Evolutionary conservation across 2,329 filamentous ascomycete species (phyloP), one percentile per base, ranked within the genome.

Genomic region (Alternaria dauci): DNA sequence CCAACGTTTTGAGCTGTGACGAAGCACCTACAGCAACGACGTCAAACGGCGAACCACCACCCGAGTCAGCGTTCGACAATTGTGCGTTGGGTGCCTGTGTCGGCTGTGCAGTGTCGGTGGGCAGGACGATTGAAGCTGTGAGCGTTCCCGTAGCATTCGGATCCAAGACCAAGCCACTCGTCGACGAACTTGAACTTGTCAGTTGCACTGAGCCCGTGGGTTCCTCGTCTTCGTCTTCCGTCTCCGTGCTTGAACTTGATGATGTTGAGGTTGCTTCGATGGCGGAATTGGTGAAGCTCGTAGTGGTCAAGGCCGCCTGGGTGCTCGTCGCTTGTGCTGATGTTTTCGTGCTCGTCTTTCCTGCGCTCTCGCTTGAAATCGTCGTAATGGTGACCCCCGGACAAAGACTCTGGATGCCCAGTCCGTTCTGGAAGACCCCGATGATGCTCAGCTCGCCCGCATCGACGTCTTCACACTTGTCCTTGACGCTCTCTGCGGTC

Each of bases 1-100:
- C 56, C 5, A 60, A 18, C 8, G 50, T 34, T 5, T 46, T 60
- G 8, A 62, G 14, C 9, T 60, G 72, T 32, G 63, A 56, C 26
- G 72, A 68, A 2, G 68, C 59, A 32, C 70, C 67, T 0, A 63
- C 63, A 1, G 73, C 70, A 8, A 67, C 62, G 12, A 78, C 70
- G 61, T 82, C 81, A 59, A 83, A 83, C 5, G 81, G 81, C 53
- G 78, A 81, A n/a, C 81, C 81, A 16, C 81, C 80, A 20, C 80
- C 80, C 12, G 76, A 79, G 26, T 76, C 73, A 20, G 72, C 63
- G 51, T 73, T 78, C 9, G 73, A 74, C 18, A 76, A 72, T 57
- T 80, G 75, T 16, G 67, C 66, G 34, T 68, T 76, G 8, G 69
- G 58, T n/a, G 67, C 66, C 55, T 38, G 62, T 54, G 38, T 50